Base-by-base conservation (phyloP, 441 rosid species). In the Arabidopsis hybrid region DNA sequence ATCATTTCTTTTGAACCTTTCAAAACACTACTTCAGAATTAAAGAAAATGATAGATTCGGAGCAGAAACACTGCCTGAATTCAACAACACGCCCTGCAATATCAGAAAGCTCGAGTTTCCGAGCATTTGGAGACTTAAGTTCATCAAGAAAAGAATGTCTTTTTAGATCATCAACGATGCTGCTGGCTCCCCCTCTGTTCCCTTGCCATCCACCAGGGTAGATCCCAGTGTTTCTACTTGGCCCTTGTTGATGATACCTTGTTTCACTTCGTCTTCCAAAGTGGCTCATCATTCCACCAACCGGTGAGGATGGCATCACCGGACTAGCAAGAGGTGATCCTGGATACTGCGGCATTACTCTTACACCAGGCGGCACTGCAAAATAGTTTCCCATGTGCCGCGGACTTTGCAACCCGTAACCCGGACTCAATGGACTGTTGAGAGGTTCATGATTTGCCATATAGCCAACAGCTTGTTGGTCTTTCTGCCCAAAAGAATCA, bases 61-160 rank as follows among this genome's bases (percentile, higher is more conserved):
- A 69, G 69, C 59, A 51, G 61, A 78, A 82, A 74, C 65, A 72
- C 65, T 81, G 45, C 94, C 94, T 87, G 87, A 89, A 86, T 83
- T 87, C 94, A 81, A 83, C 88, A 74, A 89, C 85, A 31, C 89
- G 89, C 69, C 91, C 94, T 31, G 83, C 73, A 46, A 89, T 87
- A 77, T 86, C 91, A 35, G 89, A 81, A 60, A 89, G 85, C 78
- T 89, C 90, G 77, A 89, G 82, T 79, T 86, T 89, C 72, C 86
- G 84, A 55, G 89, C 81, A 29, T 80, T 86, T 76, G 83, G 83
- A 72, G 94, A 86, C 80, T 87, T 89, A 56, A 89, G 82, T 74
- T 89, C 94, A 77, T 89, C 94, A 32, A 89, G 91, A 80, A 87
- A 89, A 55, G 89, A 84, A 83, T 80, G 91, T 55, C 85, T 81